These are phyloP conservation scores for Penicillium silybi DNA, from an alignment of 495 filamentous ascomycete genomes.

Conservation along the genomic window DNA sequence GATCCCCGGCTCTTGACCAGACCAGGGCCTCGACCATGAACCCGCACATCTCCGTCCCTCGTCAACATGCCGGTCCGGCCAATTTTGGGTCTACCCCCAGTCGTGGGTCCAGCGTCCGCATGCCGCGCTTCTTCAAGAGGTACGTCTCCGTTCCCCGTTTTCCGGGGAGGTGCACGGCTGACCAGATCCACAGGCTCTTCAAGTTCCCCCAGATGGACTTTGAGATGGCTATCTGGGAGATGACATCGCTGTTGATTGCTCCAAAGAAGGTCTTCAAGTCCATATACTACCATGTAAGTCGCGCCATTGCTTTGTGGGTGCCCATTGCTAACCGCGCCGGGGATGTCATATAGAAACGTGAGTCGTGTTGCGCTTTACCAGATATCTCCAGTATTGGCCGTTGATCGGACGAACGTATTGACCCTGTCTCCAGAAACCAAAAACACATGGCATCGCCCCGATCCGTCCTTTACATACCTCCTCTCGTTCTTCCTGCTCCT, in stretches of 20 bases:
- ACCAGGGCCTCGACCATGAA: slow-evolving; percentile 45
- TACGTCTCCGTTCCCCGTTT: background rate
- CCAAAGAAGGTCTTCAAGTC: slow-evolving; percentile 75
- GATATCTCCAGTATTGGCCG: background rate
- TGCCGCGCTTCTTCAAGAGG: slow-evolving; percentile 58
- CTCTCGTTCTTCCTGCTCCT: slow-evolving; percentile 70
- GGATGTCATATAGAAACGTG: slow-evolving; percentile 54
- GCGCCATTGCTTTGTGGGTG: background rate
- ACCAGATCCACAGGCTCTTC: slow-evolving; percentile 43
- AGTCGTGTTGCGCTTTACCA: slow-evolving; percentile 9
- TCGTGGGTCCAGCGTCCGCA: slow-evolving; percentile 50
- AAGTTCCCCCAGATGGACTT: slow-evolving; percentile 70
- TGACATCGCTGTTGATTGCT: slow-evolving; percentile 67
- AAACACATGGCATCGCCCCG: slow-evolving; percentile 73
- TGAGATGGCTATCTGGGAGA: slow-evolving; percentile 77
- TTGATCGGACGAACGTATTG: background rate
- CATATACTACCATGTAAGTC: slow-evolving; percentile 69
- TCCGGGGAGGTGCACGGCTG: background rate
- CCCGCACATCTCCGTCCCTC: slow-evolving; percentile 59
- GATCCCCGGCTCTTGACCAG: slow-evolving; percentile 18
- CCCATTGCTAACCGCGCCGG: slow-evolving; percentile 10
- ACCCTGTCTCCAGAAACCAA: slow-evolving; percentile 56
- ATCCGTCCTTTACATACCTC: slow-evolving; percentile 75
- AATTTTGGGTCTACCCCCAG: slow-evolving; percentile 52
- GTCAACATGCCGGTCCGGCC: slow-evolving; percentile 52